Percentiles rank a stretch among this genome's conserved stretches.
Conservation (phyloP, 768 basidiomycete genomes). For the Asterophora lycoperdoides region DNA sequence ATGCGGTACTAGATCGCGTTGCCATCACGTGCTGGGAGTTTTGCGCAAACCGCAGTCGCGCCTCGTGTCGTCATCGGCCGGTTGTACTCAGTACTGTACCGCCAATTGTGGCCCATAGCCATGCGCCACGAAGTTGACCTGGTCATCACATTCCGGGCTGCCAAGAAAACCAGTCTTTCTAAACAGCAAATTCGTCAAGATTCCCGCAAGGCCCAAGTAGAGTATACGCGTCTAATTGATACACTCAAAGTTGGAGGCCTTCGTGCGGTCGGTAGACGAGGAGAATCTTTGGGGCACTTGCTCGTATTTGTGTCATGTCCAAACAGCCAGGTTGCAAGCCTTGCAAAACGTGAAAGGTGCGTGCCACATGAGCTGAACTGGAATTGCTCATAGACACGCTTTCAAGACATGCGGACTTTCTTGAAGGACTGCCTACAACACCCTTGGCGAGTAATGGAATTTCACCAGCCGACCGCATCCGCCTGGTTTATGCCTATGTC, state of each 20-base stretch:
- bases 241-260: constrained; percentile 61
- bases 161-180: constrained; percentile 43
- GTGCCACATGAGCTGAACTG: constrained; percentile 19
- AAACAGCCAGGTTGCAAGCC: constrained; percentile 50
- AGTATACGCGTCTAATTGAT: constrained; percentile 62
- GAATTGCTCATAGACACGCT: background rate
- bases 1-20: too few species aligned
- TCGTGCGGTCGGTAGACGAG: constrained; percentile 68
- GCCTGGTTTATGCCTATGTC: constrained; percentile 71
- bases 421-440: constrained; percentile 65
- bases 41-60: background rate
- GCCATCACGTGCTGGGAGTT: constrained; percentile 5
- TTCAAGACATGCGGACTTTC: constrained; percentile 67
- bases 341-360: constrained; percentile 74
- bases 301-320: constrained; percentile 76
- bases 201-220: constrained; percentile 58
- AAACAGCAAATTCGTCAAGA: constrained; percentile 63
- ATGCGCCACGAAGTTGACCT: constrained; percentile 59
- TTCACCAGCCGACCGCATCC: constrained; percentile 72
- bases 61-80: background rate
- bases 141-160: constrained; percentile 65
- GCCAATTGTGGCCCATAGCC: background rate
- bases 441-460: constrained; percentile 44
- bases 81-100: background rate
- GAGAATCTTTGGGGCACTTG: constrained; percentile 72